Conservation (phyloP, 306 rosid species). For the Prunus campanulata region DNA sequence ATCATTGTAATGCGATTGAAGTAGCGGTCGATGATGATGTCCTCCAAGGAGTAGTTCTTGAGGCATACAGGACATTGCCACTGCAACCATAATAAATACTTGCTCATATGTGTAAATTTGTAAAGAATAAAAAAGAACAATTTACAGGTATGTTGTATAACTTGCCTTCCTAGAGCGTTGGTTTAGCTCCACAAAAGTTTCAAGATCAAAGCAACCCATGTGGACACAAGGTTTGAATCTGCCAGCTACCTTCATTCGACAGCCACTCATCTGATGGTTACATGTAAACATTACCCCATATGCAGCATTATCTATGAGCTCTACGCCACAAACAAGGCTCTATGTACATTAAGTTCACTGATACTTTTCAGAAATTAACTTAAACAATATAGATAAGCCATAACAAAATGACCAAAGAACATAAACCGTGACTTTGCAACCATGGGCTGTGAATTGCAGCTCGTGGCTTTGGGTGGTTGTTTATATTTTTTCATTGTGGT, state of each 20-base stretch:
- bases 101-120: neutral
- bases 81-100: constrained; percentile 8
- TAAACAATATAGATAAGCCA: neutral
- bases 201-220: constrained; percentile 31
- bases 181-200: constrained; percentile 24
- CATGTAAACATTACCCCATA: constrained; percentile 7
- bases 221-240: constrained; percentile 68
- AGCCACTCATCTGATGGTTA: constrained; percentile 79
- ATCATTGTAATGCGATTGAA: constrained; percentile 22
- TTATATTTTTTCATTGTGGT: neutral
- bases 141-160: neutral
- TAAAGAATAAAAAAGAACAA: neutral
- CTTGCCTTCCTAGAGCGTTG: constrained; percentile 30
- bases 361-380: neutral
- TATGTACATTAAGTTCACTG: neutral
- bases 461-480: neutral
- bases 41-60: constrained; percentile 23
- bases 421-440: neutral
- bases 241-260: constrained; percentile 96
- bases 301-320: neutral
- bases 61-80: constrained; percentile 31
- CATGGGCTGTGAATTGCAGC: neutral
- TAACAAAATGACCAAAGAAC: neutral
- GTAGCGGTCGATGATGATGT: constrained; percentile 22
- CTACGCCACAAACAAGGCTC: neutral